Evolutionary conservation across 2,329 filamentous ascomycete genomes (phyloP), one percentile per base, ranked within the genome.

Genomic region (Trichoderma oligosporum): DNA sequence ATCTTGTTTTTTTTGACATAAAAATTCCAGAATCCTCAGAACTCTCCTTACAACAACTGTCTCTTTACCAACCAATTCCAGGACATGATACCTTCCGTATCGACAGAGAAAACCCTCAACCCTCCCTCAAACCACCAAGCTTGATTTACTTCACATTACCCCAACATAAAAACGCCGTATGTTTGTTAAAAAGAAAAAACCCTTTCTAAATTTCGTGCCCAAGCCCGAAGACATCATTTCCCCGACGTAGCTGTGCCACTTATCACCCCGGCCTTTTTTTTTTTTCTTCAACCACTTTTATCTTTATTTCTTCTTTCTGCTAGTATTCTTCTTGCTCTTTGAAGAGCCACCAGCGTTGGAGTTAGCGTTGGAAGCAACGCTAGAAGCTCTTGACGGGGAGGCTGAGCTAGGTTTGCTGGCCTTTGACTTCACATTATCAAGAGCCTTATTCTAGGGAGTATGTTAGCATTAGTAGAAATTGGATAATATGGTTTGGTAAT

Each of bases 351-450:
- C 70, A 66, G 74, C 60, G 56, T 66, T 64, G 4, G 87, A 88
- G 35, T 79, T 81, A 42, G 82, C 36, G n/a, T 57, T 89, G 1
- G 92, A 96, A 29, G 83, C 85, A 24, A 97, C 91, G 70, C 94
- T 97, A 4, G 87, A 93, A 14, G 92, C 92, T 61, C 94, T 83
- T 20, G 92, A 97, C 0, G 87, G 88, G 4, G 86, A 81, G 4
- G 87, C 82, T 1, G 91, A 94, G 57, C 83, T 88, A 48, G 83
- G 82, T 71, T 92, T 94, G 74, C 83, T 89, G 58, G 80, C 84
- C 56, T 97, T 97, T 68, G 80, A 84, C 52, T 97, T 97, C 68
- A 96, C 84, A 45, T 86, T 89, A 65, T 97, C 94, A 46, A 97
- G 82, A 52, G 90, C 86, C 76, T 97, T 97, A 74, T 97, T 96